Evolutionary conservation across 257 asterid genomes (phyloP).

Genomic region (Salvia rosmarinus): DNA sequence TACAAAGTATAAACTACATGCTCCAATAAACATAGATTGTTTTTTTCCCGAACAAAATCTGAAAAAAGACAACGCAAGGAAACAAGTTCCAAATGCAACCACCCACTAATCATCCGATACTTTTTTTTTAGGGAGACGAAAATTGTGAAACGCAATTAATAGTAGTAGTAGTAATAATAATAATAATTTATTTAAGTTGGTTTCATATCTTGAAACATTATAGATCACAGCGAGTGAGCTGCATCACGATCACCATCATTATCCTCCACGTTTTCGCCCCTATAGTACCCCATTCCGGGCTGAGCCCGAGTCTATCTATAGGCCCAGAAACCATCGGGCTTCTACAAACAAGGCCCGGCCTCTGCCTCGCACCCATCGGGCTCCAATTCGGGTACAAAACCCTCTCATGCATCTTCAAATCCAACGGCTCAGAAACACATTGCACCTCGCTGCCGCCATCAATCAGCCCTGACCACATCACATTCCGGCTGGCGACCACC

Average conservation of each 20-base stretch:
- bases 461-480: slow-evolving; percentile 65
- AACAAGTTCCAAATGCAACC: no score
- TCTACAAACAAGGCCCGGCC: slow-evolving; percentile 40
- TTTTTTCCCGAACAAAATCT: no score
- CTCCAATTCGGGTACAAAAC: slow-evolving; percentile 40
- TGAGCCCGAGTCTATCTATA: slow-evolving; percentile 54
- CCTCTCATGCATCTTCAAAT: slow-evolving; percentile 44
- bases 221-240: slow-evolving; percentile 70
- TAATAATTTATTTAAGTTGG: slow-evolving; percentile 53
- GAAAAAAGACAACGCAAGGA: no score
- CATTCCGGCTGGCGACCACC: not conserved
- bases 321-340: slow-evolving; percentile 62
- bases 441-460: slow-evolving; percentile 41
- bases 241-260: slow-evolving; percentile 40
- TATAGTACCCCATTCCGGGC: slow-evolving; percentile 52
- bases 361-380: slow-evolving; percentile 36
- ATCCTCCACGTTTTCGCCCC: slow-evolving; percentile 39
- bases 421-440: slow-evolving; percentile 36
- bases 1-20: no score
- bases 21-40: no score
- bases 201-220: slow-evolving; percentile 88
- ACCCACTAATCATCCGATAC: no score
- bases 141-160: no score
- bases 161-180: no score
- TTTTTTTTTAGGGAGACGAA: no score